phyloP scores from a whole-genome alignment of 2,329 filamentous ascomycete genomes.

The Neonectria ditissima region DNA sequence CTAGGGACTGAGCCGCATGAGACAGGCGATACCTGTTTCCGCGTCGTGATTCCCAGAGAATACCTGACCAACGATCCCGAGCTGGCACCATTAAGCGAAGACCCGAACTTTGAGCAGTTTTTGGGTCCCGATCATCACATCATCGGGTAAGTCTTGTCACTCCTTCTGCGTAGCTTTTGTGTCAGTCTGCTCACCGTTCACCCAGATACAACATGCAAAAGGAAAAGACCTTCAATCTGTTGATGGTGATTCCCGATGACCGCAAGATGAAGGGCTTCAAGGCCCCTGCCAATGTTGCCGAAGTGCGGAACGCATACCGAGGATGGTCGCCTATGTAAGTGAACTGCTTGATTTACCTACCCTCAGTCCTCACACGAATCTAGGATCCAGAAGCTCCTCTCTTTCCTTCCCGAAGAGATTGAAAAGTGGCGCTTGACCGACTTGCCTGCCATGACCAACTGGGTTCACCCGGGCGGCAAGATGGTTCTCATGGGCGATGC shows the following conservation, averaged over 20 bases:
- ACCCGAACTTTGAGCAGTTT: conserved; percentile 19
- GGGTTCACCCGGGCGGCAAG: conserved; percentile 22
- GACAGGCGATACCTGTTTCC: conserved; percentile 23
- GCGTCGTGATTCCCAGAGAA: conserved; percentile 19
- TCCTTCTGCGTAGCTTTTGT: neutral
- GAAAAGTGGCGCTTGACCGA: conserved; percentile 25
- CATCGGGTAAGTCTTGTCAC: conserved; percentile 16
- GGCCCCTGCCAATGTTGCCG: conserved; percentile 16
- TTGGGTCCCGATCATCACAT: conserved; percentile 25
- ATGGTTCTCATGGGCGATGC: conserved; percentile 26
- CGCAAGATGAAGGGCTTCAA: conserved; percentile 23
- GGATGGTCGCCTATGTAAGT: conserved; percentile 22
- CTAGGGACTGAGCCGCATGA: conserved; percentile 22
- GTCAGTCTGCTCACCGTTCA: neutral
- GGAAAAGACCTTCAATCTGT: conserved; percentile 19
- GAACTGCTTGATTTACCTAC: neutral
- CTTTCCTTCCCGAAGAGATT: conserved; percentile 16
- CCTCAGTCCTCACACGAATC: neutral
- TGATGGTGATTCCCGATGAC: conserved; percentile 22
- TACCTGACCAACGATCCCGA: conserved; percentile 17
- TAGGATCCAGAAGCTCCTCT: conserved; percentile 15
- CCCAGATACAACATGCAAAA: conserved; percentile 23
- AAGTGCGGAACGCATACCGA: conserved; percentile 18
- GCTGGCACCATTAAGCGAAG: conserved; percentile 12
- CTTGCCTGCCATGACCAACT: conserved; percentile 13